Evolutionary conservation across 2,329 filamentous ascomycete species (phyloP), one percentile per base, ranked within the genome.

Genomic region (Aureobasidium sp.): DNA sequence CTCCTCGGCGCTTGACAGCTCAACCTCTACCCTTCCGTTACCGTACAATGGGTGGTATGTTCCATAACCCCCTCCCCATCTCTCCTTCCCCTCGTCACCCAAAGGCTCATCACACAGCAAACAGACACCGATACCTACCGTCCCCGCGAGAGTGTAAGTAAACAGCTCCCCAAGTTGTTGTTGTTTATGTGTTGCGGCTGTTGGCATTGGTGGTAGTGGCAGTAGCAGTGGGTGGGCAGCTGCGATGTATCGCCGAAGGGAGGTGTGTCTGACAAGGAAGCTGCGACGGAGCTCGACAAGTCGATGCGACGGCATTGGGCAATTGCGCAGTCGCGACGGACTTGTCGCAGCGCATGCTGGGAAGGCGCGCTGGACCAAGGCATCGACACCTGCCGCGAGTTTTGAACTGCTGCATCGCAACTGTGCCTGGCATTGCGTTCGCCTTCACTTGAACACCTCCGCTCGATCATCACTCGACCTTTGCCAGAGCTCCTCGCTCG

Each of bases 101-200:
- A 41, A 39, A 58, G 47, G 61, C 61, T 62, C 45, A 62, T 56
- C 42, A 47, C 55, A 42, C 45, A 61, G 61, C 59, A 58, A 62
- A 64, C 67, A 65, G 68, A 66, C 56, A 63, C 63, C 63, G 68
- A 71, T 62, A 65, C 66, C 42, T 71, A 72, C 66, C 68, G 70
- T 41, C 70, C 70, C 57, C 66, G 66, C 61, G 65, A 65, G 47
- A 65, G 64, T 55, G 70, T 71, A 66, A 71, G 70, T 68, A 15
- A 11, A 44, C 37, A 55, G 41, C 39, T 53, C 39, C 44, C 41
- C 31, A 48, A 53, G 36, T 44, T 45, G 39, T 39, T 39, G 34
- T 56, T 51, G 49, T 36, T 47, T 45, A 17, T 34, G 49, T 55
- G 49, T 56, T 51, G 42, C 60, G 36, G 37, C 34, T 20, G 47